A percentile compares a stretch with the other conserved stretches of the same genome.
phyloP scores from a whole-genome alignment of 2,329 filamentous ascomycete species.

The Neocatenulostroma microsporum region DNA sequence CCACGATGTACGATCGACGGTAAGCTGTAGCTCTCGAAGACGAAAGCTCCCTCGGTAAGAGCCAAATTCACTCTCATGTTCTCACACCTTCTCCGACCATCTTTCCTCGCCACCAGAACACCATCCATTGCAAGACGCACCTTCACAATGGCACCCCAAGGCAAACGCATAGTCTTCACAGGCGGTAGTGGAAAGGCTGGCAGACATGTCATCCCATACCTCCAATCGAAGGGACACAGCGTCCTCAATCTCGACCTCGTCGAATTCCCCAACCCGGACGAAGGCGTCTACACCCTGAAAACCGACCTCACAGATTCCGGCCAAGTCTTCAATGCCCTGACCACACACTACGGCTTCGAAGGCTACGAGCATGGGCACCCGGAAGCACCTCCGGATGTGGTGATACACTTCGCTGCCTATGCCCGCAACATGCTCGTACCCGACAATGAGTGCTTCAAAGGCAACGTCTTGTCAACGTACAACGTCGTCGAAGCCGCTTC shows the following conservation, averaged over 20 bases:
- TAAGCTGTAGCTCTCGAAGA: too few relatives aligned
- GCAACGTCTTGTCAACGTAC: conserved; percentile 50
- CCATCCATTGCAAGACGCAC: not conserved
- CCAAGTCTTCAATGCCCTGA: conserved; percentile 50
- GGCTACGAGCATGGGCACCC: conserved; percentile 40
- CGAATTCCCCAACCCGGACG: conserved; percentile 32
- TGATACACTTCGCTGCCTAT: conserved; percentile 56
- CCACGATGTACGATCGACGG: too few relatives aligned
- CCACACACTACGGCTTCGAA: conserved; percentile 49
- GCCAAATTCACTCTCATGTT: not conserved
- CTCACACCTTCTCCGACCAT: not conserved
- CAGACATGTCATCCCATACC: conserved; percentile 47
- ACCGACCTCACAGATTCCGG: conserved; percentile 49
- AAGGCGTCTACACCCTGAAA: conserved; percentile 46
- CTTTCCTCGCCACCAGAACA: not conserved
- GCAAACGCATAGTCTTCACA: conserved; percentile 45
- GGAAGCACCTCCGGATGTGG: conserved; percentile 47
- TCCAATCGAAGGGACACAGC: conserved; percentile 44
- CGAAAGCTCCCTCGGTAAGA: too few relatives aligned
- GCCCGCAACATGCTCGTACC: conserved; percentile 55
- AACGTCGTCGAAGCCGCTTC: conserved; percentile 57
- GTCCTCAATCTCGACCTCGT: conserved; percentile 51
- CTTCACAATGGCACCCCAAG: conserved; percentile 19
- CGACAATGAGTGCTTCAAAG: conserved; percentile 52
- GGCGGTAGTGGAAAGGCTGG: conserved; percentile 51